Evolutionary conservation across 352 stramenopile genomes (phyloP), one percentile per base, ranked within the genome.

Genomic region (Phytophthora sp.): DNA sequence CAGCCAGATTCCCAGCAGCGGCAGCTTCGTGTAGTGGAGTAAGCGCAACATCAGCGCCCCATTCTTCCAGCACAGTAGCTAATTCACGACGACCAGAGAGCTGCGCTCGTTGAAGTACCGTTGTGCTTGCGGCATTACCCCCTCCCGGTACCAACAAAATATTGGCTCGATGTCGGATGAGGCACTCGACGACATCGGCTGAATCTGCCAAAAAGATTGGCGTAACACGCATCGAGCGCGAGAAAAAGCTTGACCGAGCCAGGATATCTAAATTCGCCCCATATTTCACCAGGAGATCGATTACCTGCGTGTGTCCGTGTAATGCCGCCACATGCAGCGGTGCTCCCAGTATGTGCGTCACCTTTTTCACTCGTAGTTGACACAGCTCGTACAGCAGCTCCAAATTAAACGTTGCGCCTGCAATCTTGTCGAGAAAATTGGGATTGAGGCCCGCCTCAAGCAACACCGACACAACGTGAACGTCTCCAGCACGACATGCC

Each of bases 381-480:
- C 75, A 88, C 36, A 89, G 46, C n/a, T 91, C 79, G 62, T 90
- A 91, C 7, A 91, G 41, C 18, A 89, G 45, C 41, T 87, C 79
- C 16, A 91, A 53, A 47, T 82, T 81, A 42, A 89, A 78, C 3
- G 73, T 76, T 27, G 75, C 76, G 6, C 86, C 83, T 3, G 80
- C 74, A 44, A 90, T 90, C 73, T 93, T 93, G 69, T 95, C 86
- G 23, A 93, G 69, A 38, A 86, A 84, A 44, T 95, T 92, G 1
- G 86, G 74, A 50, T 89, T 86, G 29, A 95, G 50, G 1, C 83
- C 83, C 6, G 80, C 79, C 12, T 87, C 66, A 7, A 91, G 71
- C 21, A 95, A 62, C 39, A 86, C 51, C 27, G 83, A 63, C 0
- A 88, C 73, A 56, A 90, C 84, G 29, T 57, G 61, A 15, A 86